A percentile compares a stretch with the other conserved stretches of the same genome.
These are phyloP conservation scores for Colletotrichum orchidophilum DNA, from an alignment of 2,329 filamentous ascomycete genomes.

Conservation along the genomic window DNA sequence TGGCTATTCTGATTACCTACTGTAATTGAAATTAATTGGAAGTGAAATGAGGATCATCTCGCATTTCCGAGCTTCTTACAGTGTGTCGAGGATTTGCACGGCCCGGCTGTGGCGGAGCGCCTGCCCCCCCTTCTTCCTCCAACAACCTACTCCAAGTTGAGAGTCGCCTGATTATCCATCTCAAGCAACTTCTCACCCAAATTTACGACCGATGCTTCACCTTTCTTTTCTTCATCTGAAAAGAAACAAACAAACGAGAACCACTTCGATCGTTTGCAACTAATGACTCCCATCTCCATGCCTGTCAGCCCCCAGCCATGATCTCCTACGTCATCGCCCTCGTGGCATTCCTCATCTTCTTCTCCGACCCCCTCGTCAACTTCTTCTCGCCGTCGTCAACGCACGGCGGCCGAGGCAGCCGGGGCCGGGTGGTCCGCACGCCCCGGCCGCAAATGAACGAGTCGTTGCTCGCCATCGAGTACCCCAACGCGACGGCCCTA, in stretches of 20 bases:
- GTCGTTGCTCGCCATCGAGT: constrained; percentile 60
- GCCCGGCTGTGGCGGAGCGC: not conserved
- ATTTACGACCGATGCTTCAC: not conserved
- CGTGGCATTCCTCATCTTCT: constrained; percentile 53
- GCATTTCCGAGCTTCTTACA: not conserved
- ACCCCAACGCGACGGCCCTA: constrained; percentile 44
- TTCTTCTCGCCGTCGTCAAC: constrained; percentile 42
- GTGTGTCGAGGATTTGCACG: not conserved
- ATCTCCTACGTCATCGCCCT: constrained; percentile 55
- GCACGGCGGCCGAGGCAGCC: constrained; percentile 1
- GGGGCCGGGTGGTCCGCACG: constrained; percentile 40
- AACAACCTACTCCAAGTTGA: not conserved
- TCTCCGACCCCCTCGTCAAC: constrained; percentile 54
- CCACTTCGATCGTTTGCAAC: no score
- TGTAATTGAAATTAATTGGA: not conserved
- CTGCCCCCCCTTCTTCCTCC: no score
- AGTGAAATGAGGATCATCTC: constrained; percentile 13
- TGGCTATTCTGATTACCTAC: not conserved
- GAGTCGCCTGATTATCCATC: not conserved
- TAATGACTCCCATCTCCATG: not conserved
- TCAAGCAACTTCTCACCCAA: not conserved
- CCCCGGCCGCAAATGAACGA: constrained; percentile 59
- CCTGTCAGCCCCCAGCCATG: constrained; percentile 42
- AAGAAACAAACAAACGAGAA: no score
- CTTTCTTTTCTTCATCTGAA: not conserved